Evolutionary conservation across 306 rosid genomes (phyloP).

Genomic region (Prunus davidiana): DNA sequence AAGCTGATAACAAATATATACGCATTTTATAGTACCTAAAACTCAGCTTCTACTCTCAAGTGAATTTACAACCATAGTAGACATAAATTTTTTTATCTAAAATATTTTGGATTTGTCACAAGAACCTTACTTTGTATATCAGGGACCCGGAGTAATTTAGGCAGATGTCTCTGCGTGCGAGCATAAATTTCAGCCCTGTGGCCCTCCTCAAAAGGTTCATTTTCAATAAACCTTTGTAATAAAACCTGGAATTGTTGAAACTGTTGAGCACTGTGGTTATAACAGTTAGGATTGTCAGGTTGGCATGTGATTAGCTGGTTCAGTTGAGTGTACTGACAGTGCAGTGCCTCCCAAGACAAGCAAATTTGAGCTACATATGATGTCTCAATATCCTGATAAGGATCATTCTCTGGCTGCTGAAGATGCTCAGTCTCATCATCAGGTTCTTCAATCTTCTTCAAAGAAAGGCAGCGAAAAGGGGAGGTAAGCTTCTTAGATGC

Average conservation of each 20-base stretch:
- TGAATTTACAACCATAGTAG: not conserved
- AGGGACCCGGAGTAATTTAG: slow-evolving; percentile 85
- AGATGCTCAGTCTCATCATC: slow-evolving; percentile 78
- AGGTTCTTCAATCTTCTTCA: slow-evolving; percentile 76
- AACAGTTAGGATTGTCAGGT: slow-evolving; percentile 65
- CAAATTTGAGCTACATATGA: slow-evolving; percentile 91
- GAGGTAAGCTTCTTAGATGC: slow-evolving; percentile 79
- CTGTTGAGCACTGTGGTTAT: slow-evolving; percentile 74
- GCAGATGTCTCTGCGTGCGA: slow-evolving; percentile 58
- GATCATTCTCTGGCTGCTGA: slow-evolving; percentile 52
- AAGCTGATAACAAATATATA: not conserved
- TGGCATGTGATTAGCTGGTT: slow-evolving; percentile 75
- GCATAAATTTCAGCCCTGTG: slow-evolving; percentile 66
- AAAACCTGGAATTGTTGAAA: slow-evolving; percentile 95
- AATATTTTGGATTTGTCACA: not conserved
- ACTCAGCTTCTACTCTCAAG: not conserved
- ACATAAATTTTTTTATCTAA: not conserved
- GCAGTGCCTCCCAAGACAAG: slow-evolving; percentile 98
- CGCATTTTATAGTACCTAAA: not conserved
- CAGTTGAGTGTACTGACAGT: slow-evolving; percentile 84
- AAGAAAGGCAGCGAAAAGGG: slow-evolving; percentile 88
- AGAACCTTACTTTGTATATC: slow-evolving; percentile 58
- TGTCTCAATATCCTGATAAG: slow-evolving; percentile 70
- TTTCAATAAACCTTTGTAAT: slow-evolving; percentile 86
- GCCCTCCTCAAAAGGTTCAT: slow-evolving; percentile 92